These are phyloP conservation scores for Neophaeococcomyces mojaviensis DNA, from an alignment of 2,329 filamentous ascomycete species.

Conservation along the genomic window DNA sequence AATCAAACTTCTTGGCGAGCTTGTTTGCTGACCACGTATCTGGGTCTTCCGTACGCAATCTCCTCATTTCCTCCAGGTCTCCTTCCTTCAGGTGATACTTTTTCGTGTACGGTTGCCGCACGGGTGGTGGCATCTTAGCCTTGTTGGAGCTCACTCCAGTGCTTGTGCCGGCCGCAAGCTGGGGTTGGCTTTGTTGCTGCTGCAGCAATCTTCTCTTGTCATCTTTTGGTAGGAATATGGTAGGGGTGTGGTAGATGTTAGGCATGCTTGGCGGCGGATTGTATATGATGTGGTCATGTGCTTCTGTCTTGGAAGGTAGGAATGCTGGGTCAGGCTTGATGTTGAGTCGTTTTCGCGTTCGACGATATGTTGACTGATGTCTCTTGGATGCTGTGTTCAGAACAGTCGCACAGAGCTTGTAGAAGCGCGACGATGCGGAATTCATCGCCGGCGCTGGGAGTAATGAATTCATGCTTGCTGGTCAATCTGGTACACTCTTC, in stretches of 20 bases:
- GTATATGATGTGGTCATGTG: slow-evolving; percentile 52
- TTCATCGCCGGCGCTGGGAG: slow-evolving; percentile 4
- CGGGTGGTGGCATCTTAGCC: slow-evolving; percentile 39
- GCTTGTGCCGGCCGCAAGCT: slow-evolving; percentile 22
- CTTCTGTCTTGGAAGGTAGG: slow-evolving; percentile 30
- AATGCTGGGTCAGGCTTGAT: slow-evolving; percentile 48
- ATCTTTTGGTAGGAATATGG: slow-evolving; percentile 54
- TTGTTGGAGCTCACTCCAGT: slow-evolving; percentile 20
- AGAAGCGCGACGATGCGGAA: slow-evolving; percentile 20
- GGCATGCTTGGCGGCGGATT: slow-evolving; percentile 60
- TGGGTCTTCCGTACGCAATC: slow-evolving; percentile 48
- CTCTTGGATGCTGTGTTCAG: slow-evolving; percentile 27
- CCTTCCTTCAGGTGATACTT: slow-evolving; percentile 53
- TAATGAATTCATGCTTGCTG: slow-evolving; percentile 15
- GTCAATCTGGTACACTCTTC: too few species aligned
- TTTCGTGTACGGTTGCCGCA: slow-evolving; percentile 47
- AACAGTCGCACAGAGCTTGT: slow-evolving; percentile 22
- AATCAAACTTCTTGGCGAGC: slow-evolving; percentile 56
- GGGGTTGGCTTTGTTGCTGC: slow-evolving; percentile 21
- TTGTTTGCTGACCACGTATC: slow-evolving; percentile 51
- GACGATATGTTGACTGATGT: slow-evolving; percentile 44
- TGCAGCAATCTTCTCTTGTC: slow-evolving; percentile 47
- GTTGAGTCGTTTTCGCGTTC: slow-evolving; percentile 44
- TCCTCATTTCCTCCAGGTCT: slow-evolving; percentile 54
- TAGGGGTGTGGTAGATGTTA: slow-evolving; percentile 56